Conservation (phyloP, 106 monocot genomes). For the Acorus calamus region DNA sequence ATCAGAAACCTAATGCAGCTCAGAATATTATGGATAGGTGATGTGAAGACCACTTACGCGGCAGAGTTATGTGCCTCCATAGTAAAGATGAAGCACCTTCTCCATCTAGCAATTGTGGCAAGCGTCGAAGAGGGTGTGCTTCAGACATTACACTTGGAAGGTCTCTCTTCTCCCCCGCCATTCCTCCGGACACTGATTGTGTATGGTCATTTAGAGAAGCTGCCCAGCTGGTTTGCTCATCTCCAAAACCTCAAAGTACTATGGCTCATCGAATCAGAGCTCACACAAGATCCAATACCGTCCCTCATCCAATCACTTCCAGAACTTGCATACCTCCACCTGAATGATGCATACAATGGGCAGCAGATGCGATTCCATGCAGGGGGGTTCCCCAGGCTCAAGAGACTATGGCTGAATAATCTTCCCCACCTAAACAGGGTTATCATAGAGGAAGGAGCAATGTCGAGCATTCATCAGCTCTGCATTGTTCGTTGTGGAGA, state of each 20-base stretch:
- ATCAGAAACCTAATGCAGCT: conserved; percentile 1
- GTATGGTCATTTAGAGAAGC: neutral
- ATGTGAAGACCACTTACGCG: no score
- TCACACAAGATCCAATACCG: neutral
- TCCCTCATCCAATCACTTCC: neutral
- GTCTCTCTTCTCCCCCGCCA: neutral
- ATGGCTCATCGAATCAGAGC: neutral
- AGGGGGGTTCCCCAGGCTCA: conserved; percentile 3
- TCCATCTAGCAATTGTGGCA: no score
- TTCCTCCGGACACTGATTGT: conserved; percentile 3
- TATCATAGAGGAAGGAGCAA: no score
- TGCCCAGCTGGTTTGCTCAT: conserved; percentile 5
- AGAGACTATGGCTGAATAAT: neutral
- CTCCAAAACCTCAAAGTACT: neutral
- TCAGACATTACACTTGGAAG: neutral
- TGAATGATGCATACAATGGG: neutral
- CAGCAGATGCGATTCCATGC: neutral
- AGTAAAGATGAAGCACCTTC: no score
- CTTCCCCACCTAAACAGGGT: no score
- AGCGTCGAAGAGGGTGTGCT: neutral
- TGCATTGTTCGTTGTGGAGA: no score
- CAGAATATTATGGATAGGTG: no score
- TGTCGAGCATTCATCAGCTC: no score
- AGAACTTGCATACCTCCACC: neutral
- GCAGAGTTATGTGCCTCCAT: no score